phyloP scores from a whole-genome alignment of 805 yeast genomes.

The Candida nonsorbophila region DNA sequence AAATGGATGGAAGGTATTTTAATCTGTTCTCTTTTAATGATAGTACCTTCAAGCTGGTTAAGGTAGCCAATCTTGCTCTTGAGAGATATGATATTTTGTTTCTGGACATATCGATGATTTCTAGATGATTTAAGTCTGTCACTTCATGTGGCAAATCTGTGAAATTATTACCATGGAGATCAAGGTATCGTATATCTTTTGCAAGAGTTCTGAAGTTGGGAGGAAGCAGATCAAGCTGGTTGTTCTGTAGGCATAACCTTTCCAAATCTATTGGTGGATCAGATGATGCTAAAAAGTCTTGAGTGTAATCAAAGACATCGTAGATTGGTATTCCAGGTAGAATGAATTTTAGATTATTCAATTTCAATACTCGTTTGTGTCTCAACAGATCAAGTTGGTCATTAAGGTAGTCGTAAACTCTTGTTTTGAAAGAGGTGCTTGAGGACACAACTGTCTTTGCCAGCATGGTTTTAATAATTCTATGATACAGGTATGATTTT shows the following conservation, averaged over 20 bases:
- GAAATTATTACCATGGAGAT: slow-evolving; percentile 58
- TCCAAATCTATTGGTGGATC: slow-evolving; percentile 32
- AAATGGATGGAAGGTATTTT: slow-evolving; percentile 46
- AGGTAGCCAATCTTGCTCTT: slow-evolving; percentile 24
- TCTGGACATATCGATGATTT: slow-evolving; percentile 60
- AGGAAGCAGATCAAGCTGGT: slow-evolving; percentile 45
- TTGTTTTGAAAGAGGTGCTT: slow-evolving; percentile 6
- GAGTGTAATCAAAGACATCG: slow-evolving; percentile 17
- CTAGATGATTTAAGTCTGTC: slow-evolving; percentile 38
- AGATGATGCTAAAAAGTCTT: slow-evolving; percentile 15
- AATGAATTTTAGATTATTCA: slow-evolving; percentile 10
- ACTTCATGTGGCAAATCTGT: slow-evolving; percentile 44
- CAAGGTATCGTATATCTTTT: slow-evolving; percentile 50
- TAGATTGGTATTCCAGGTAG: slow-evolving; percentile 7
- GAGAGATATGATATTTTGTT: slow-evolving; percentile 52
- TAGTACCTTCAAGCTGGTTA: slow-evolving; percentile 50
- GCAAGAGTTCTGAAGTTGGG: slow-evolving; percentile 37
- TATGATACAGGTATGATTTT: too few species aligned
- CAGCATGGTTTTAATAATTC: slow-evolving; percentile 4
- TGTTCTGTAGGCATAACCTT: slow-evolving; percentile 51
- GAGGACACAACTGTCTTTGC: slow-evolving; percentile 7
- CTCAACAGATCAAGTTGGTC: slow-evolving; percentile 19
- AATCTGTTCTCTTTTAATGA: slow-evolving; percentile 57
- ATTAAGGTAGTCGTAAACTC: slow-evolving; percentile 11
- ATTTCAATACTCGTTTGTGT: slow-evolving; percentile 14